Percentiles rank a stretch among this genome's conserved stretches.
These are phyloP conservation scores for Protomyces gravidus DNA, from an alignment of 1,139 yeast species.

Conservation along the genomic window DNA sequence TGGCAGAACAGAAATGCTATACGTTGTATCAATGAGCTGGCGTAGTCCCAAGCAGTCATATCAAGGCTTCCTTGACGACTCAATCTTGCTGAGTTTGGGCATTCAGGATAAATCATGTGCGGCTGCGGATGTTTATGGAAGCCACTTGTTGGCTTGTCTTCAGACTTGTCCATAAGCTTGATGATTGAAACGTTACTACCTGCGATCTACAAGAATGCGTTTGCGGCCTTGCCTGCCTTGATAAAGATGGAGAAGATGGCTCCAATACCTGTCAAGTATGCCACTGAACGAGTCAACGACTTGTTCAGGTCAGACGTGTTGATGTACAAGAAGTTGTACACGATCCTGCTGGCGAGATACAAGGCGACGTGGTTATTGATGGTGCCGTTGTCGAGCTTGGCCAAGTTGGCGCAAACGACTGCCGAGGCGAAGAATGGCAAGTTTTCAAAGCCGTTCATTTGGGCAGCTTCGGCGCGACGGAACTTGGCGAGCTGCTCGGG, in stretches of 20 bases:
- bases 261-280: conserved; percentile 17
- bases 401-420: conserved; percentile 19
- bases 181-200: too few species aligned
- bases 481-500: conserved; percentile 8
- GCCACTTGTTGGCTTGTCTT: background rate
- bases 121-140: background rate
- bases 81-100: background rate
- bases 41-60: background rate
- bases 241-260: conserved; percentile 18
- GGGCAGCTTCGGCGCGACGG: conserved; percentile 26
- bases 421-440: conserved; percentile 14
- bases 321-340: conserved; percentile 22
- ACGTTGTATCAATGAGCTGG: conserved; percentile 2
- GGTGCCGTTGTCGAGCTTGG: conserved; percentile 11
- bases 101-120: background rate
- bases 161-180: background rate
- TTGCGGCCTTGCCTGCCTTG: conserved; percentile 25
- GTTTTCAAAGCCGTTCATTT: conserved; percentile 24
- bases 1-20: conserved; percentile 1
- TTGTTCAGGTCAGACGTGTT: conserved; percentile 9
- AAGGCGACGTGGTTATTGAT: conserved; percentile 5
- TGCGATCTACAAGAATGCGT: conserved; percentile 11
- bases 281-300: conserved; percentile 1
- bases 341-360: conserved; percentile 17
- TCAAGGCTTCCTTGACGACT: conserved; percentile 3